Evolutionary conservation across 441 rosid genomes (phyloP), one percentile per base, ranked within the genome.

Genomic region (Rhodomyrtus psidioides): DNA sequence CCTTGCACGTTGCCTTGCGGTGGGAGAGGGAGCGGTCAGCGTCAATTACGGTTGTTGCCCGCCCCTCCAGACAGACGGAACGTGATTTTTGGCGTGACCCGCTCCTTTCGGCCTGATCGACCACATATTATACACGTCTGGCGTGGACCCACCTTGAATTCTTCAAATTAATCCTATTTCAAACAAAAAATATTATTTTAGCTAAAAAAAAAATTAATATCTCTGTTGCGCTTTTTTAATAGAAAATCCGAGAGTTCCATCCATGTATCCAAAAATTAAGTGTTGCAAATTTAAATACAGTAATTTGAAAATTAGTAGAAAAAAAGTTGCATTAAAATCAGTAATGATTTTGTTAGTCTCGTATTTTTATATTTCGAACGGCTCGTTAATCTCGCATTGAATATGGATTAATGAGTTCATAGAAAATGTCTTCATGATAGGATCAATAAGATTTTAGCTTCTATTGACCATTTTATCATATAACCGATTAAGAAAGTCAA

Each of bases 401-500:
- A 30, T 30, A 4, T 30, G 21, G 44, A 62, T 30, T 4, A 30
- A 62, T 34, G 75, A 62, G 9, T 30, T 17, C 3, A 13, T 30
- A 6, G 26, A 14, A 34, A 34, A 34, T 46, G 8, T 34, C 39
- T 65, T 34, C 26, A 2, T 6, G 12, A 1, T 19, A 34, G 19
- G 34, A 34, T 12, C 4, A 0, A 19, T 19, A 12, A 19, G 46
- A 5, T 65, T 65, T 30, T 30, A 62, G 75, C 9, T 30, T 21
- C 6, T 27, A 15, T 15, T 27, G 30, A 3, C 28, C 21, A 15
- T 27, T 15, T 59, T 27, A 27, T 27, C 10, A 0, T 0, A 6
- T 17, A 2, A 2, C 0, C 2, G 2, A 62, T 62, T 30, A 17
- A 21, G 4, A 17, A 19, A 2, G 4, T 30, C 4, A 0, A 62